phyloP scores from a whole-genome alignment of 108 stramenopile species.

The Skeletonema potamos region DNA sequence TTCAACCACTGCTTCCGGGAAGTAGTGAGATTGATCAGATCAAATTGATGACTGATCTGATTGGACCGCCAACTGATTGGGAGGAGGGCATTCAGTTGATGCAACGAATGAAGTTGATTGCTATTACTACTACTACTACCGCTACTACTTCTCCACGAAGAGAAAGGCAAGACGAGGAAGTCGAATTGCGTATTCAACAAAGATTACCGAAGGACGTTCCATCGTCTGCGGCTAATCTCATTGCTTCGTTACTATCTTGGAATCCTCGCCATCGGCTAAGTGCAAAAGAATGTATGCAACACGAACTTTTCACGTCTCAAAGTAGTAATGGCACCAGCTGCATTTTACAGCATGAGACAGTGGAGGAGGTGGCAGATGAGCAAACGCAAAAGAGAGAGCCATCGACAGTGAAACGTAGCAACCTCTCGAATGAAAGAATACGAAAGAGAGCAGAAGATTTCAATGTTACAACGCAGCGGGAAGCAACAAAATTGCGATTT shows the following conservation, averaged over 20 bases:
- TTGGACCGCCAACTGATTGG: slow-evolving; percentile 80
- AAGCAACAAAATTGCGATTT: background rate
- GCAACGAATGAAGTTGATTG: slow-evolving; percentile 21
- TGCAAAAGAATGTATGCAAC: slow-evolving; percentile 60
- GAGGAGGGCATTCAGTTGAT: slow-evolving; percentile 31
- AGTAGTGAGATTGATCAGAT: slow-evolving; percentile 90
- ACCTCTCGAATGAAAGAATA: background rate
- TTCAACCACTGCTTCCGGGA: slow-evolving; percentile 93
- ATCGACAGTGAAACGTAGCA: background rate
- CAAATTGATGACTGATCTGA: slow-evolving; percentile 75
- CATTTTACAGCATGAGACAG: background rate
- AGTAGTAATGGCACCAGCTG: background rate
- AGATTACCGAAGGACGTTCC: background rate
- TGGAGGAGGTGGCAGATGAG: background rate
- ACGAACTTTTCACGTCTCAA: slow-evolving; percentile 61
- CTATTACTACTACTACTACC: background rate
- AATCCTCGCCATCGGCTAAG: slow-evolving; percentile 78
- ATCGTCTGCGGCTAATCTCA: slow-evolving; percentile 1
- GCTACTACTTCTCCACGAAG: background rate
- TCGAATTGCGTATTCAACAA: background rate
- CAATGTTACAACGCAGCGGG: background rate
- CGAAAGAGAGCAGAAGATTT: background rate
- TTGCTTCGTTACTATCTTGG: slow-evolving; percentile 34
- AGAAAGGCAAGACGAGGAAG: background rate
- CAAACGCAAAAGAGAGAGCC: background rate